Base-by-base conservation (phyloP, 2,329 filamentous ascomycete genomes). In the Colletotrichum gloeosporioides region DNA sequence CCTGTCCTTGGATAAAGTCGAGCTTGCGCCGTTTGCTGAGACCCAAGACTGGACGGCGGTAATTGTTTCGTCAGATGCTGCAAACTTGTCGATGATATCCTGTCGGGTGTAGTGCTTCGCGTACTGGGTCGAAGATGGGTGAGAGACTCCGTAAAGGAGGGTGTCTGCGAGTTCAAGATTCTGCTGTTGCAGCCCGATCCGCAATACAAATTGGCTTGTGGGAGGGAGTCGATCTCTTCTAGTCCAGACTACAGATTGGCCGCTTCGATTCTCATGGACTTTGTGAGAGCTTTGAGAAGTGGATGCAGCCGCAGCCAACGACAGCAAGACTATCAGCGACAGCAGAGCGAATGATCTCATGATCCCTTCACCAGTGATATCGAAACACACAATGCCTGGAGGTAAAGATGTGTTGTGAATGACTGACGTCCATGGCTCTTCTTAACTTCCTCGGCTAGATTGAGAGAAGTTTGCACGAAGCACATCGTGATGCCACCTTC, bases 361-460 rank as follows among this genome's bases (percentile, higher is more conserved):
- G 16, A 10, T 9, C 36, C 36, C 16, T 44, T 10, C 36, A 1
- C 36, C 36, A 44, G 36, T 0, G 36, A 44, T 18, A 0, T 44
- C 16, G 16, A 18, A 44, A 44, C 2, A 18, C 8, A 44, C 36
- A 18, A n/a, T 10, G 36, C 3, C 16, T 44, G 36, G n/a, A 44
- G 16, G 0, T n/a, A 0, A 44, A 44, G 36, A 44, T 10, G 16
- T 44, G 0, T 44, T 18, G 16, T 4, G 9, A 18, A 10, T 44
- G 36, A 10, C 36, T 18, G 36, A 44, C 1, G 36, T 44, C 4
- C 36, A n/a, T 44, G 36, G 36, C 9, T 16, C 16, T 44, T 44
- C 36, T 44, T 44, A 44, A 44, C 16, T 44, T 0, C 16, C 36
- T n/a, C 36, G 0, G 36, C 36, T 44, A 44, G 36, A 18, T 44